Evolutionary conservation across 208 protist genomes (phyloP), one percentile per base, ranked within the genome.

Genomic region (Wallacemonas collosoma): DNA sequence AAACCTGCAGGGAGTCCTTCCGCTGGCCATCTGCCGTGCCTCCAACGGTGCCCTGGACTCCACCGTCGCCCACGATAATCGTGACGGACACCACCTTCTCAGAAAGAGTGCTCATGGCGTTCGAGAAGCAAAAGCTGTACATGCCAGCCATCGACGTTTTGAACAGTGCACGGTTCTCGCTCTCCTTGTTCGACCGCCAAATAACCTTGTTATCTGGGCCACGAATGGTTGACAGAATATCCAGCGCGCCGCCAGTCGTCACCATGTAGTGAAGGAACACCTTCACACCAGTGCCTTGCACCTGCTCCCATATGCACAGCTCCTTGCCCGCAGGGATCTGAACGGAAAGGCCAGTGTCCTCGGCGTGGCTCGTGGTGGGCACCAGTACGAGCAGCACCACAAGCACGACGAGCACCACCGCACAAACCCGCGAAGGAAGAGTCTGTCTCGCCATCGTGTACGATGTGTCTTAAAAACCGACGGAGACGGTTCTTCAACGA

Each of bases 51-150:
- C 58, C 76, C 35, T 17, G 35, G 4, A 63, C 43, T 3, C 47
- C 63, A 44, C 68, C 68, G 47, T 88, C 73, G 36, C 81, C 85
- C 15, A 93, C 81, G 9, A 80, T 44, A 8, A 97, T 81, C 2
- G 80, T 82, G 66, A 98, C 93, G 14, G 86, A 70, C 14, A 98
- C 91, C 38, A 93, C 80, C 74, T 98, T 98, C 17, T 47, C 48
- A 2, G 88, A 91, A 0, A 96, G 9, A 6, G 82, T 94, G 69
- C 87, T 93, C 89, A 98, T 97, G 43, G 66, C 77, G 74, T 98
- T 98, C 11, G 77, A 88, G 62, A 98, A 96, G 82, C 94, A 98
- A 54, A 98, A 94, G 40, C 68, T 58, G 80, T 97, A 82, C 36
- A 70, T 51, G 35, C 93, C 94, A 2, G 79, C 53, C 9, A 69